Conservation (phyloP, 1,284 basidiomycete genomes). For the Microbotryum saponariae region DNA sequence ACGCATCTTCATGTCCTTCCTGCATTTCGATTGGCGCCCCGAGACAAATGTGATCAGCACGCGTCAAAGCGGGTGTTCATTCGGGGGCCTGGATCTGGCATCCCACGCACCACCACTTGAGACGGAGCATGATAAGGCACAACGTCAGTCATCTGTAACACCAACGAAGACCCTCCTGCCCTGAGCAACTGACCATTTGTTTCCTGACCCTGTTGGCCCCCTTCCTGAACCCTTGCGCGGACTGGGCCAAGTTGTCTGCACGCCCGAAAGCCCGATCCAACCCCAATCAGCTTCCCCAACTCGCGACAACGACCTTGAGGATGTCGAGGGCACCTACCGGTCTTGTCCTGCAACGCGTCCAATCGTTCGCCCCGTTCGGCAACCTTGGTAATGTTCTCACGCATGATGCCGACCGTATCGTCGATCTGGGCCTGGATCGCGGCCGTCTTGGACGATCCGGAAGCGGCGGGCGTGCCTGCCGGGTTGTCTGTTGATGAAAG, state of each 20-base stretch:
- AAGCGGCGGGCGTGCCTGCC: not conserved
- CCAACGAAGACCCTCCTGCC: constrained; percentile 1
- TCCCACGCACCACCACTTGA: constrained; percentile 27
- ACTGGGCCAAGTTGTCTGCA: constrained; percentile 89
- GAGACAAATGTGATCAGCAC: constrained; percentile 1
- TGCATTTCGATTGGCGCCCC: constrained; percentile 38
- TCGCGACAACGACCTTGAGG: constrained; percentile 3
- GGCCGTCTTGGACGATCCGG: constrained; percentile 55
- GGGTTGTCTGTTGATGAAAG: not conserved
- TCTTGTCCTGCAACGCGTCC: constrained; percentile 94
- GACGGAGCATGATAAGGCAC: not conserved
- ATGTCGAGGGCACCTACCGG: constrained; percentile 55
- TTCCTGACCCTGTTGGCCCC: constrained; percentile 97
- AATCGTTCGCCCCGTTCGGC: constrained; percentile 90
- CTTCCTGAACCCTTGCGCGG: constrained; percentile 96
- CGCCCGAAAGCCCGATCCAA: not conserved
- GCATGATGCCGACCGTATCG: constrained; percentile 91
- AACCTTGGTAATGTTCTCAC: constrained; percentile 93
- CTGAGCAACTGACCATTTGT: constrained; percentile 56
- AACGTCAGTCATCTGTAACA: not conserved
- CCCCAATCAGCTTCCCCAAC: not conserved
- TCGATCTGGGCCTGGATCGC: constrained; percentile 91
- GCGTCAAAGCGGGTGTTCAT: too few species aligned
- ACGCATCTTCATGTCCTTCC: constrained; percentile 98
- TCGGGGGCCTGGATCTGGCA: not conserved